phyloP scores from a whole-genome alignment of 2,329 filamentous ascomycete species.

The Neodidymelliopsis sp. region DNA sequence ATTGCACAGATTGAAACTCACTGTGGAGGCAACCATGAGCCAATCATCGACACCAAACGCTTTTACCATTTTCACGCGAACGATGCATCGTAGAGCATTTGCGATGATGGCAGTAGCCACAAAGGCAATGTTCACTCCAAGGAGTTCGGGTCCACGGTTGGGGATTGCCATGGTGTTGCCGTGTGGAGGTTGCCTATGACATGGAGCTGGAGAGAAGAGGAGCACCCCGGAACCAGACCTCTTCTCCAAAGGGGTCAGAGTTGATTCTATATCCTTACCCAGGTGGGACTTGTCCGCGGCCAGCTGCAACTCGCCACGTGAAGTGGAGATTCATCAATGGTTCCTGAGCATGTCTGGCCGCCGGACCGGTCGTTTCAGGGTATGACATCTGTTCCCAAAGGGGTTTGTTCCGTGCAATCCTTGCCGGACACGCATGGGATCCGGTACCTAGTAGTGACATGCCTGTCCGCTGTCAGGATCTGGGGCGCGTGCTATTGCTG shows the following conservation, averaged over 20 bases:
- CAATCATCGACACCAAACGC: slow-evolving; percentile 47
- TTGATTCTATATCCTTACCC: slow-evolving; percentile 26
- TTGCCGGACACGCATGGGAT: neutral
- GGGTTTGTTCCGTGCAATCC: slow-evolving; percentile 22
- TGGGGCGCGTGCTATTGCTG: neutral
- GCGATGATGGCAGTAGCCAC: slow-evolving; percentile 34
- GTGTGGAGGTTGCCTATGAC: slow-evolving; percentile 10
- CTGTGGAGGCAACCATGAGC: slow-evolving; percentile 43
- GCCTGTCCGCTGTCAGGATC: neutral
- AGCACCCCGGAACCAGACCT: slow-evolving; percentile 7
- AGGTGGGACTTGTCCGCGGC: slow-evolving; percentile 25
- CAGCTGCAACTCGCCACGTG: slow-evolving; percentile 26
- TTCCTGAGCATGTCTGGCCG: slow-evolving; percentile 22
- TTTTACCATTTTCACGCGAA: slow-evolving; percentile 44
- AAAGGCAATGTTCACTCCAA: slow-evolving; percentile 41
- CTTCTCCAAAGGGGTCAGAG: slow-evolving; percentile 17
- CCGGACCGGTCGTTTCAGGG: slow-evolving; percentile 35
- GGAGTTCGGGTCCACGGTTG: slow-evolving; percentile 45
- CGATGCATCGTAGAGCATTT: slow-evolving; percentile 39
- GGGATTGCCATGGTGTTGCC: slow-evolving; percentile 35
- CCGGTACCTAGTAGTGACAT: slow-evolving; percentile 4
- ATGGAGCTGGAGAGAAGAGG: slow-evolving; percentile 12
- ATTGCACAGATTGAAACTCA: slow-evolving; percentile 20
- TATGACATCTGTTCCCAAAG: slow-evolving; percentile 18
- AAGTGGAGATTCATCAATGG: slow-evolving; percentile 28